These are phyloP conservation scores for Pleurotus salmoneostramineus DNA, from an alignment of 768 basidiomycete species.

Conservation along the genomic window DNA sequence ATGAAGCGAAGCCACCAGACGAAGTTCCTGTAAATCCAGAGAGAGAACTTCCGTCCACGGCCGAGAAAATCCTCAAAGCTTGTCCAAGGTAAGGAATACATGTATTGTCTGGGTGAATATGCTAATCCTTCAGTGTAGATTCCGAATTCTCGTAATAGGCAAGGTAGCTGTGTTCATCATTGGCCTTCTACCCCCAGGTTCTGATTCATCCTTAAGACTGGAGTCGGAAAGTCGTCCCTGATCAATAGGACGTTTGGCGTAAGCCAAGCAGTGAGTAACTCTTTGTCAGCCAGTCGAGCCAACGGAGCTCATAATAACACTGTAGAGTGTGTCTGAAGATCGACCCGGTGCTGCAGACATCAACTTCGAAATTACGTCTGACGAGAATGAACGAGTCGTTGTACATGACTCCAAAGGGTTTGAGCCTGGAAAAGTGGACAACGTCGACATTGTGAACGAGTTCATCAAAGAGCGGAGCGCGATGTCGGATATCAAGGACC, in stretches of 20 bases:
- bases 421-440: slow-evolving; percentile 10
- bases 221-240: slow-evolving; percentile 12
- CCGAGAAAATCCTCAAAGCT: background rate
- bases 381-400: slow-evolving; percentile 10
- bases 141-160: slow-evolving; percentile 2
- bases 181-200: background rate
- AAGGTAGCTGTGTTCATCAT: background rate
- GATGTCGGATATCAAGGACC: slow-evolving; percentile 2
- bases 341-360: slow-evolving; percentile 10
- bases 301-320: too few relatives aligned
- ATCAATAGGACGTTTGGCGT: slow-evolving; percentile 12
- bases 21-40: background rate
- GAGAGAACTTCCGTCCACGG: background rate
- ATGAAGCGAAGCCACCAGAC: background rate
- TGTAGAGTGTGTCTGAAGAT: slow-evolving; percentile 8
- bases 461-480: slow-evolving; percentile 11
- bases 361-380: slow-evolving; percentile 9
- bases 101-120: background rate
- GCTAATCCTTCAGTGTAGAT: background rate
- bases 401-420: slow-evolving; percentile 16
- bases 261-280: slow-evolving; percentile 1
- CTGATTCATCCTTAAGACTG: background rate
- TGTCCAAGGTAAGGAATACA: background rate
- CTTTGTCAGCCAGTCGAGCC: background rate
- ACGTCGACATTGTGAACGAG: slow-evolving; percentile 7